These are phyloP conservation scores for Beta macrorhiza DNA, from an alignment of 179 eudicot species.

Conservation along the genomic window DNA sequence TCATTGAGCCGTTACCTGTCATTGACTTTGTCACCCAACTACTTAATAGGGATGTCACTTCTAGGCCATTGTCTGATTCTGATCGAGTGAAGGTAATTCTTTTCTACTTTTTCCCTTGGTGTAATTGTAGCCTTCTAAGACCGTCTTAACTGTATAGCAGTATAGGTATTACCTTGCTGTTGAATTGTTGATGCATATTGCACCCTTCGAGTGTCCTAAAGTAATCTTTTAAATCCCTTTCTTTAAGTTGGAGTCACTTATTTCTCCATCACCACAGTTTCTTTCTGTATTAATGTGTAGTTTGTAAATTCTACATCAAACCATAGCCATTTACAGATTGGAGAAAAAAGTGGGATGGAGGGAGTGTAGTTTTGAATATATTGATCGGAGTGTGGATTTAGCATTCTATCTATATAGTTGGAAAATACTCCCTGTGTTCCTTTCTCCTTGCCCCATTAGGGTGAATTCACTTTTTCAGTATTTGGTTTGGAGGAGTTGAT, in stretches of 20 bases:
- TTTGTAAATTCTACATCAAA: neutral
- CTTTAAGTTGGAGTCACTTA: neutral
- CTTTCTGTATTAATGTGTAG: neutral
- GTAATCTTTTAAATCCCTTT: neutral
- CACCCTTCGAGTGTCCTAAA: neutral
- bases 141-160: neutral
- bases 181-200: neutral
- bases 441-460: neutral
- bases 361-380: neutral
- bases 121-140: neutral
- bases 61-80: slow-evolving; percentile 86
- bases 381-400: neutral
- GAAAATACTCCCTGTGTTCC: neutral
- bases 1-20: slow-evolving; percentile 88
- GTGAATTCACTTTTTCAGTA: no score
- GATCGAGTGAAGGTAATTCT: slow-evolving; percentile 76
- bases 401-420: neutral
- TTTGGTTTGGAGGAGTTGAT: no score
- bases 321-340: neutral
- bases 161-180: neutral
- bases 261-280: neutral
- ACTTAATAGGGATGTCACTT: slow-evolving; percentile 59
- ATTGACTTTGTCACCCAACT: slow-evolving; percentile 76
- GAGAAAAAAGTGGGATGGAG: neutral
- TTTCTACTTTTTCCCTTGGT: neutral